phyloP scores from a whole-genome alignment of 768 basidiomycete species.

The Pleurotus sapidus region DNA sequence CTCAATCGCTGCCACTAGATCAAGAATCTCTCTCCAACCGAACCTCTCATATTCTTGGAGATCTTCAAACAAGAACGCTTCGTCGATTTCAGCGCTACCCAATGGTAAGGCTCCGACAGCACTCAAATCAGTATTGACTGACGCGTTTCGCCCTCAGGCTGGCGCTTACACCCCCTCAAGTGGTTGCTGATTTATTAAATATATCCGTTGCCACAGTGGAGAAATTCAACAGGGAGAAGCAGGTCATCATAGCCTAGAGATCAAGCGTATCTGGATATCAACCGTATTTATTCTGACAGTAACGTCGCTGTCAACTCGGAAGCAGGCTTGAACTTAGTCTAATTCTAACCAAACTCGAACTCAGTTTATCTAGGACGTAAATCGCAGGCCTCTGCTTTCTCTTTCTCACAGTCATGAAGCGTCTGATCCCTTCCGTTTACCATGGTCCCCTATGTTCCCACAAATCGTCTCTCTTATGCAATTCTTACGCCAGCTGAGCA shows the following conservation, averaged over 20 bases:
- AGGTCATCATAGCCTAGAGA: constrained; percentile 12
- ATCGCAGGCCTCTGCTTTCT: no score
- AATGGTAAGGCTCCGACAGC: constrained; percentile 4
- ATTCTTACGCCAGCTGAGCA: no score
- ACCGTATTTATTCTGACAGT: no score
- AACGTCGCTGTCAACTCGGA: no score
- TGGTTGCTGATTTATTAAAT: constrained; percentile 15
- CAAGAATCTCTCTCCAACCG: constrained; percentile 15
- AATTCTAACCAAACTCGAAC: no score
- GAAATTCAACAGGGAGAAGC: constrained; percentile 12
- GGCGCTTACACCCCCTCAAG: constrained; percentile 14
- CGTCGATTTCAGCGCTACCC: constrained; percentile 15
- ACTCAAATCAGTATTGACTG: not conserved
- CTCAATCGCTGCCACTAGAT: constrained; percentile 3
- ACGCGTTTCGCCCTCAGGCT: not conserved
- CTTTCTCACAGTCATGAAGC: no score
- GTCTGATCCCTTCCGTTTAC: no score
- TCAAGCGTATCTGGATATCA: no score
- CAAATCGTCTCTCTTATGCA: no score
- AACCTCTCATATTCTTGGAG: constrained; percentile 14
- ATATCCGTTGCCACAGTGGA: constrained; percentile 14
- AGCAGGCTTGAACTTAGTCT: no score
- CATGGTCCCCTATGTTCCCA: no score
- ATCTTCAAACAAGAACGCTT: constrained; percentile 14
- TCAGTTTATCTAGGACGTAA: no score